phyloP scores from a whole-genome alignment of 495 filamentous ascomycete species.

The Hypoxylon fragiforme region DNA sequence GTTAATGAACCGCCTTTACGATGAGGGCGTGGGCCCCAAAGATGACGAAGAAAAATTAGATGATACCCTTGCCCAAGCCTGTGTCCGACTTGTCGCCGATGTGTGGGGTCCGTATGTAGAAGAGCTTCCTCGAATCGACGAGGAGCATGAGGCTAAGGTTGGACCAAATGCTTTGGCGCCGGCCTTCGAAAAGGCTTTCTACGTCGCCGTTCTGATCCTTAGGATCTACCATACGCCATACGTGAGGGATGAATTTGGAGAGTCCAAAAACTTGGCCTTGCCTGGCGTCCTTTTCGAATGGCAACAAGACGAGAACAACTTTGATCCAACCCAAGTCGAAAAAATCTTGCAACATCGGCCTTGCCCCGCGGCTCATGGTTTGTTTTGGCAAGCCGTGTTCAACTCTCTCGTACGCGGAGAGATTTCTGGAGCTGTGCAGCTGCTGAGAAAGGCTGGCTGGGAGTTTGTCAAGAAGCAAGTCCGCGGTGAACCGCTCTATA shows the following conservation, averaged over 20 bases:
- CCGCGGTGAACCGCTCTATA: conserved; percentile 65
- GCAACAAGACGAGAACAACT: conserved; percentile 69
- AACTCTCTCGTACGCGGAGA: conserved; percentile 69
- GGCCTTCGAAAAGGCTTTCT: conserved; percentile 70
- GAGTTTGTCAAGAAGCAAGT: conserved; percentile 59
- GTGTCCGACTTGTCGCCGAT: conserved; percentile 53
- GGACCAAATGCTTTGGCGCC: conserved; percentile 64
- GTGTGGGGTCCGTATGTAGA: conserved; percentile 62
- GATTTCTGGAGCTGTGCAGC: conserved; percentile 60
- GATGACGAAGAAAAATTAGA: conserved; percentile 59
- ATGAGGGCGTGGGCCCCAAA: conserved; percentile 57
- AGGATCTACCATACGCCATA: conserved; percentile 70
- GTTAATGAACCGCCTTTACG: conserved; percentile 55
- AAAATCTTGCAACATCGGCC: conserved; percentile 63
- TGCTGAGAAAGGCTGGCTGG: conserved; percentile 75
- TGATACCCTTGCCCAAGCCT: conserved; percentile 56
- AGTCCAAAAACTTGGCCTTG: conserved; percentile 50
- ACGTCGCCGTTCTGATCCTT: conserved; percentile 69
- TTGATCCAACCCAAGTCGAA: conserved; percentile 61
- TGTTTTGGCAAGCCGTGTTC: conserved; percentile 81
- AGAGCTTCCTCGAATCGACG: conserved; percentile 48
- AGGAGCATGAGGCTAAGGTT: conserved; percentile 60
- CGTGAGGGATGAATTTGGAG: conserved; percentile 45
- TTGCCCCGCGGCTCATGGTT: conserved; percentile 68
- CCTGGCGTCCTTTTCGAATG: conserved; percentile 78